Base-by-base conservation (phyloP, 768 basidiomycete genomes). In the Dendrothele bispora region DNA sequence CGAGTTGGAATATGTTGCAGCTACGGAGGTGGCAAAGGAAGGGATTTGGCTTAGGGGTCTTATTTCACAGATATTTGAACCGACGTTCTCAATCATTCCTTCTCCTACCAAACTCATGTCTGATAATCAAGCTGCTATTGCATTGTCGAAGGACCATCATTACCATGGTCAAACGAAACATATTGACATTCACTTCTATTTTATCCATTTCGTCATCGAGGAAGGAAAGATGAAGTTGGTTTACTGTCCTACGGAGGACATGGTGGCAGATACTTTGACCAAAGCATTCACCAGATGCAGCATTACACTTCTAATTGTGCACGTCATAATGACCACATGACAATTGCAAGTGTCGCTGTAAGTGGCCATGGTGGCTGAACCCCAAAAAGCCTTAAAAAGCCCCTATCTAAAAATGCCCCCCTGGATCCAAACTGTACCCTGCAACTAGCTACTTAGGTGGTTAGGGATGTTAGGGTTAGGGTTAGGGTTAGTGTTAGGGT, bases 121-220 rank as follows among this genome's bases (percentile, higher is more conserved):
- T 17, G 62, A 68, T 50, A 65, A 65, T 32, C 55, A 58, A 39
- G 49, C 57, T 4, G 55, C 57, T 4, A 60, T 64, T 25, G 51
- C 49, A 0, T 54, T 65, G 7, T 46, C 62, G 1, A 55, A 58
- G 18, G 63, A 68, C 40, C 59, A 63, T 27, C 53, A 55, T n/a
- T 60, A 59, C 39, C 67, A 67, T 20, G 43, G 61, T 10, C 44
- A 62, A 2, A 65, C 66, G 2, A 73, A 72, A 44, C 72, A 73
- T 55, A 72, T 73, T 44, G 61, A 68, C 38, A 55, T 32, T 32
- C n/a, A n/a, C 1, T 57, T 61, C 40, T 65, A 71, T 39, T 62
- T 57, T 49, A 61, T 69, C 24, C 58, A 59, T 2, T 56, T n/a
- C n/a, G n/a, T 57, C 25, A 49, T 60, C n/a, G 38, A 49, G 1